Conservation (phyloP, 805 yeast species). For the Saturnispora hagleri region DNA sequence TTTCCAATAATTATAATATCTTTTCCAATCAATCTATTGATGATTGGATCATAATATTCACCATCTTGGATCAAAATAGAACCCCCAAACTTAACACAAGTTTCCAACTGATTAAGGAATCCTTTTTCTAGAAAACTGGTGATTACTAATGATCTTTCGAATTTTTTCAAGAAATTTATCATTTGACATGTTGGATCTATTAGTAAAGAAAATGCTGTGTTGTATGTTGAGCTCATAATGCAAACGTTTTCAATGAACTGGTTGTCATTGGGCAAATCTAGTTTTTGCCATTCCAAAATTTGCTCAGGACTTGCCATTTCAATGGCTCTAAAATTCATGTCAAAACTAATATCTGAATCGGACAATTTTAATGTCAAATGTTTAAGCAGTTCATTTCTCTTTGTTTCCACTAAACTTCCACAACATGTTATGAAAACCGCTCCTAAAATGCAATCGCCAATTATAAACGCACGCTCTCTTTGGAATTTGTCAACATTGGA, state of each 20-base stretch:
- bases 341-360: slow-evolving; percentile 31
- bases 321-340: slow-evolving; percentile 21
- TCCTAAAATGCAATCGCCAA: slow-evolving; percentile 58
- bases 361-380: slow-evolving; percentile 25
- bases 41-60: slow-evolving; percentile 68
- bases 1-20: slow-evolving; percentile 66
- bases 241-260: slow-evolving; percentile 55
- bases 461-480: slow-evolving; percentile 33
- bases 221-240: slow-evolving; percentile 28
- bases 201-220: slow-evolving; percentile 41
- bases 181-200: slow-evolving; percentile 62
- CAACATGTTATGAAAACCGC: slow-evolving; percentile 54
- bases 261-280: slow-evolving; percentile 50
- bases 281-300: slow-evolving; percentile 39
- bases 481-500: slow-evolving; percentile 43
- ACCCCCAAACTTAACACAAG: slow-evolving; percentile 79
- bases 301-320: slow-evolving; percentile 17
- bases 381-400: slow-evolving; percentile 28
- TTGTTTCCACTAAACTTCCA: slow-evolving; percentile 35
- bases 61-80: slow-evolving; percentile 65
- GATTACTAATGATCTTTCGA: slow-evolving; percentile 33
- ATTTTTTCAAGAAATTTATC: slow-evolving; percentile 31
- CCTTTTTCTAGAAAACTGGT: slow-evolving; percentile 69
- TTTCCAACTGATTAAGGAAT: slow-evolving; percentile 61
- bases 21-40: slow-evolving; percentile 50